A percentile compares a stretch with the other conserved stretches of the same genome.
Evolutionary conservation across 2,329 filamentous ascomycete species (phyloP).

Genomic region (Alternaria ventricosa): DNA sequence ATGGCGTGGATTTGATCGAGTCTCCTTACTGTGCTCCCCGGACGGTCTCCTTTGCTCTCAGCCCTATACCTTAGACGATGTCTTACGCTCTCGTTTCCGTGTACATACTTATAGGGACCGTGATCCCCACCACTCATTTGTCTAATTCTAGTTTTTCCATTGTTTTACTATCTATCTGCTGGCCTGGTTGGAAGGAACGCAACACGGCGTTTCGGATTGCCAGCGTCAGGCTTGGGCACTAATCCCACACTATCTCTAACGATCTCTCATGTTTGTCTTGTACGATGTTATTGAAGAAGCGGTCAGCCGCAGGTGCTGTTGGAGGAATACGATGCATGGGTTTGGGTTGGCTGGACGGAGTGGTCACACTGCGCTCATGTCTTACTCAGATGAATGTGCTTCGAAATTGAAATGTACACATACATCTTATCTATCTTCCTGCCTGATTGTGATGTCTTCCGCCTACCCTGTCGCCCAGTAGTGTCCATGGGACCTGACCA

Average conservation of each 20-base stretch:
- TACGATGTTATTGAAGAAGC: constrained; percentile 10
- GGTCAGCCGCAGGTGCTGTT: constrained; percentile 9
- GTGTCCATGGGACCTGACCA: background rate
- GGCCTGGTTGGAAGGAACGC: constrained; percentile 18
- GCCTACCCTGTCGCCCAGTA: background rate
- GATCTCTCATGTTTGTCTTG: constrained; percentile 21
- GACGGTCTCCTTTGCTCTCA: constrained; percentile 8
- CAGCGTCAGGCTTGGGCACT: constrained; percentile 20
- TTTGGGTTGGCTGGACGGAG: constrained; percentile 15
- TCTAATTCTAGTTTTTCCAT: constrained; percentile 23
- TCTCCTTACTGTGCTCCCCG: constrained; percentile 3
- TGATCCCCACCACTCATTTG: constrained; percentile 21
- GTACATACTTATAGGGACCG: constrained; percentile 23
- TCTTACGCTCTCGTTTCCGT: constrained; percentile 19
- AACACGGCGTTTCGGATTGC: constrained; percentile 19
- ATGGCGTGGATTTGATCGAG: constrained; percentile 46
- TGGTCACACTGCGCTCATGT: constrained; percentile 18
- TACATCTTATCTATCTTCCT: background rate
- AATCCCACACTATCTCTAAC: constrained; percentile 26
- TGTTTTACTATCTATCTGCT: constrained; percentile 19
- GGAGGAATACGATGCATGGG: constrained; percentile 4
- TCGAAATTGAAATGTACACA: constrained; percentile 12
- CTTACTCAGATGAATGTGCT: constrained; percentile 14
- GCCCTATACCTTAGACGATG: constrained; percentile 19
- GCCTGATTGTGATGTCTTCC: background rate